Percentiles rank a stretch among this genome's conserved stretches.
Evolutionary conservation across 2,329 filamentous ascomycete genomes (phyloP).

Genomic region (Exophiala sp.): DNA sequence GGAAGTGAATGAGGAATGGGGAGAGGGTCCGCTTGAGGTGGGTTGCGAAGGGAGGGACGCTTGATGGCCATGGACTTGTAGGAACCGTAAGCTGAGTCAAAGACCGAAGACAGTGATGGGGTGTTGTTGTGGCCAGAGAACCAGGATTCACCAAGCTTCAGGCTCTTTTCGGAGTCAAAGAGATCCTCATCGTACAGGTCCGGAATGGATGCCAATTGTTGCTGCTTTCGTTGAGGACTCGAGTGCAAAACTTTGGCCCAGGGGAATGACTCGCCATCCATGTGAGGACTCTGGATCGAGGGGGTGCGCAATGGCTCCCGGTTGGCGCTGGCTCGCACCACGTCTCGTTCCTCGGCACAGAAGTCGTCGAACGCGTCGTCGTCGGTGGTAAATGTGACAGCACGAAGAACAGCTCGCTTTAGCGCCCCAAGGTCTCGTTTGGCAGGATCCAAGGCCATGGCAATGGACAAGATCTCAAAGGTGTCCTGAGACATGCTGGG

Average conservation of each 20-base stretch:
- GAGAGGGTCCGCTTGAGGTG: conserved; percentile 54
- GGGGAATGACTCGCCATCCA: conserved; percentile 78
- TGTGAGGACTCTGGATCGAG: conserved; percentile 79
- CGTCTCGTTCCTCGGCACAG: conserved; percentile 72
- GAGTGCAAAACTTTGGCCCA: conserved; percentile 88
- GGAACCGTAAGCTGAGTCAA: conserved; percentile 79
- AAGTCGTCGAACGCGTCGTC: conserved; percentile 82
- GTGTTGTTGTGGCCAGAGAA: conserved; percentile 70
- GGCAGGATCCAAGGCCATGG: conserved; percentile 81
- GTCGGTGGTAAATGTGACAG: conserved; percentile 86
- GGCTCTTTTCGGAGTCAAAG: conserved; percentile 67
- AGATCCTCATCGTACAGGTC: conserved; percentile 77
- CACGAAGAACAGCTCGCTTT: conserved; percentile 69
- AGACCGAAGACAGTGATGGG: conserved; percentile 73
- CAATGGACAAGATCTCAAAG: conserved; percentile 85
- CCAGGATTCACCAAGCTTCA: conserved; percentile 56
- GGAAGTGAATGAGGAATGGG: conserved; percentile 76
- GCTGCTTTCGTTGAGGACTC: conserved; percentile 62
- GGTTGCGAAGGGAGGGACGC: conserved; percentile 34
- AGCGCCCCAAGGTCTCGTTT: conserved; percentile 77
- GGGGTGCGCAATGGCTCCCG: conserved; percentile 93
- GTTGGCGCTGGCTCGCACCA: conserved; percentile 73
- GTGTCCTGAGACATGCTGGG: conserved; percentile 98
- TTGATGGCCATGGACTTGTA: conserved; percentile 64
- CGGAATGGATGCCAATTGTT: conserved; percentile 81